Evolutionary conservation across 768 basidiomycete genomes (phyloP).

Genomic region (Suillus spraguei): DNA sequence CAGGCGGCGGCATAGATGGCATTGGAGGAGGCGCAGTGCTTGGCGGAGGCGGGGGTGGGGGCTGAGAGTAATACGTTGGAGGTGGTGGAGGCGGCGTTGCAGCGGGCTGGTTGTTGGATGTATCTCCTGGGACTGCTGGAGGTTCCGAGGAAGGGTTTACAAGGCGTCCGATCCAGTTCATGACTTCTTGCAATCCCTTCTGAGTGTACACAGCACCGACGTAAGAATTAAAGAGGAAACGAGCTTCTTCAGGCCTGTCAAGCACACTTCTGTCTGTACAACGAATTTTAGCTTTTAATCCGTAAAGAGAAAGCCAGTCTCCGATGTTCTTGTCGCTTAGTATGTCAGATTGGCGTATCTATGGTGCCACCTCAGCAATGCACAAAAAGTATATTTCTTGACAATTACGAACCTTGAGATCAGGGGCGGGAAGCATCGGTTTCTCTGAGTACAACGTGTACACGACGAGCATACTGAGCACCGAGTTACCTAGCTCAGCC

Average conservation of each 20-base stretch:
- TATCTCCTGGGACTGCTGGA: constrained; percentile 21
- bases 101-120: constrained; percentile 12
- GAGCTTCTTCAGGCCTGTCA: constrained; percentile 47
- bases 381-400: not conserved
- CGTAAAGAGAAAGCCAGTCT: constrained; percentile 54
- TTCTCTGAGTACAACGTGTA: constrained; percentile 48
- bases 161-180: constrained; percentile 60
- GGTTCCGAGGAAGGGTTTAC: constrained; percentile 48
- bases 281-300: constrained; percentile 55
- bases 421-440: constrained; percentile 43
- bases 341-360: constrained; percentile 32
- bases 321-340: constrained; percentile 44
- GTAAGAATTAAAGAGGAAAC: constrained; percentile 58
- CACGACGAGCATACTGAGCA: constrained; percentile 55
- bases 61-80: constrained; percentile 19
- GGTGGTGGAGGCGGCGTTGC: constrained; percentile 23
- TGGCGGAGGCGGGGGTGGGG: constrained; percentile 17
- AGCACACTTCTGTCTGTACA: constrained; percentile 40
- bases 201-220: constrained; percentile 69
- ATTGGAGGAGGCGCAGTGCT: constrained; percentile 27
- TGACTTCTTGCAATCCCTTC: constrained; percentile 49
- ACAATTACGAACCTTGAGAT: constrained; percentile 45
- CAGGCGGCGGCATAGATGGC: constrained; percentile 17
- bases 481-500: constrained; percentile 54
- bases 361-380: not conserved